Conservation (phyloP, 805 yeast genomes). For the Candida boleticola region DNA sequence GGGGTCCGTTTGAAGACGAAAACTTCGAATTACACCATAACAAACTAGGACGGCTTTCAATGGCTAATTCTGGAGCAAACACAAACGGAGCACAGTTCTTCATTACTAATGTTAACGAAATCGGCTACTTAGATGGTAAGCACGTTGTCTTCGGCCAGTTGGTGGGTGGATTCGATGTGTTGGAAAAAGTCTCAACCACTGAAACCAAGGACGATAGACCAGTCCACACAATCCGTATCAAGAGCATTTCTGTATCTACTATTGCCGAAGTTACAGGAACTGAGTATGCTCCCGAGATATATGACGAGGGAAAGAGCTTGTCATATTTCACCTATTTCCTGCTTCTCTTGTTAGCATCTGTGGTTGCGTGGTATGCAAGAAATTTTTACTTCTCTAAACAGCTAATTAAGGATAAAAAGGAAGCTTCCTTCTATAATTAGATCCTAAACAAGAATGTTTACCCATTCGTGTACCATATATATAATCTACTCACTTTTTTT, state of each 20-base stretch:
- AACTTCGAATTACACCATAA: slow-evolving; percentile 59
- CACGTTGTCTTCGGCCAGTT: slow-evolving; percentile 52
- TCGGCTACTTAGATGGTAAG: slow-evolving; percentile 41
- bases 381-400: not conserved
- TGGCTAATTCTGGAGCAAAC: slow-evolving; percentile 68
- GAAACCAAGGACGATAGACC: slow-evolving; percentile 16
- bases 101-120: slow-evolving; percentile 28
- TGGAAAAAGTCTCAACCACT: slow-evolving; percentile 21
- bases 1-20: slow-evolving; percentile 48
- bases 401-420: slow-evolving; percentile 1
- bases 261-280: not conserved
- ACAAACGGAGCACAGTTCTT: slow-evolving; percentile 50
- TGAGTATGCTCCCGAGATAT: not conserved
- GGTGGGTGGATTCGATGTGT: slow-evolving; percentile 39
- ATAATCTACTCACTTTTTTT: too few species aligned
- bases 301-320: not conserved
- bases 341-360: not conserved
- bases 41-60: slow-evolving; percentile 76
- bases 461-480: too few species aligned
- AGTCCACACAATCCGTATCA: slow-evolving; percentile 13
- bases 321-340: not conserved
- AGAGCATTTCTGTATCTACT: slow-evolving; percentile 9
- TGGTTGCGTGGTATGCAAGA: not conserved
- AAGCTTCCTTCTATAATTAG: slow-evolving; percentile 3
- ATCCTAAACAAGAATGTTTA: too few species aligned